These are phyloP conservation scores for Hymenoscyphus infarciens DNA, from an alignment of 2,329 filamentous ascomycete species.

Conservation along the genomic window DNA sequence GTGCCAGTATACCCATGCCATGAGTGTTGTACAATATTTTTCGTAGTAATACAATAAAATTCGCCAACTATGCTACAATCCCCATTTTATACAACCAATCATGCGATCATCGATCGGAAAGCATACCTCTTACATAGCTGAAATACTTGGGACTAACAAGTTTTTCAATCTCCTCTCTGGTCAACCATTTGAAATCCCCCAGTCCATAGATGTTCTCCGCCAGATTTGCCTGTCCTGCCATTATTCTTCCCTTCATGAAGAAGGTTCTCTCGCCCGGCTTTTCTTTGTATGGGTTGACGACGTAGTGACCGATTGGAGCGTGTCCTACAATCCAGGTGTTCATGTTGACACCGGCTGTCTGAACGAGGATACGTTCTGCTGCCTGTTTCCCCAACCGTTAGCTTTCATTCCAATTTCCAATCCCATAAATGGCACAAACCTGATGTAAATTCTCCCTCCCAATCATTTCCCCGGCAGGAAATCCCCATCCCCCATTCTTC, in stretches of 20 bases:
- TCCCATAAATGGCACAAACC: slow-evolving; percentile 51
- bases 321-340: slow-evolving; percentile 97
- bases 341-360: slow-evolving; percentile 88
- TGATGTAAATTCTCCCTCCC: slow-evolving; percentile 75
- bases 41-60: not conserved
- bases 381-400: slow-evolving; percentile 53
- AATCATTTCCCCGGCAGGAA: slow-evolving; percentile 69
- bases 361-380: slow-evolving; percentile 72
- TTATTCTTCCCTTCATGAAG: slow-evolving; percentile 93
- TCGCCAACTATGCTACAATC: slow-evolving; percentile 4
- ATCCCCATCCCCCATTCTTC: slow-evolving; percentile 70
- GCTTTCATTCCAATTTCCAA: not conserved
- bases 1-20: too few relatives aligned
- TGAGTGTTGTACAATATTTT: not conserved
- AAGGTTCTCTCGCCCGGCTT: slow-evolving; percentile 64
- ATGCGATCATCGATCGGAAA: slow-evolving; percentile 65
- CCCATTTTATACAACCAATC: slow-evolving; percentile 7
- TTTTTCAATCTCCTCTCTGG: slow-evolving; percentile 78
- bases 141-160: slow-evolving; percentile 68
- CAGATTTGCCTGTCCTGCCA: slow-evolving; percentile 91
- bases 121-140: slow-evolving; percentile 73
- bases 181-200: slow-evolving; percentile 86
- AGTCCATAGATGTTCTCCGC: slow-evolving; percentile 67
- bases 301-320: slow-evolving; percentile 78
- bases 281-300: slow-evolving; percentile 45